Conservation (phyloP, 371 early-diverging fungal species). For the Zopfochytrium polystomum region DNA sequence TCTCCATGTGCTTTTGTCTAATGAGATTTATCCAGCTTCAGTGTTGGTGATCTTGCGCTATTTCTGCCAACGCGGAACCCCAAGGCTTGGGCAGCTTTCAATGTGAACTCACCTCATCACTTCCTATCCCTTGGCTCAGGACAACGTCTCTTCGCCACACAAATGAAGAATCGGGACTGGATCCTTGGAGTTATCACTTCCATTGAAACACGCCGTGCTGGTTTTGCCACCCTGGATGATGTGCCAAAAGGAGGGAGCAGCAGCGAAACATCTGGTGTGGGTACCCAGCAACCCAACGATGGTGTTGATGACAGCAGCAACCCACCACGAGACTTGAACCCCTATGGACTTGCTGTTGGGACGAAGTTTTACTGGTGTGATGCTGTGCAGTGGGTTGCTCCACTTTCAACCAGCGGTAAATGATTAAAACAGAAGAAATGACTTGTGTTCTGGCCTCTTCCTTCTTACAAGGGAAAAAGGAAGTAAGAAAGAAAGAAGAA, state of each 20-base stretch:
- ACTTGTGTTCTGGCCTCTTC: too few species aligned
- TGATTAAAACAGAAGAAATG: too few species aligned
- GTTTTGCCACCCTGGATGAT: background rate
- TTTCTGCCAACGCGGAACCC: conserved; percentile 74
- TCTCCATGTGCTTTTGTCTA: too few species aligned
- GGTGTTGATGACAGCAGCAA: background rate
- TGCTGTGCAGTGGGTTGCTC: conserved; percentile 34
- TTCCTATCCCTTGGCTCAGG: conserved; percentile 51
- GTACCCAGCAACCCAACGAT: too few species aligned
- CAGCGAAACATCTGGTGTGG: background rate
- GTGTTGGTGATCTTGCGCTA: conserved; percentile 66
- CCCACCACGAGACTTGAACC: conserved; percentile 50
- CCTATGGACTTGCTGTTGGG: conserved; percentile 62
- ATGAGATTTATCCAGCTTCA: too few species aligned
- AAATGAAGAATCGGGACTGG: conserved; percentile 57
- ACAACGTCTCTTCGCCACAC: conserved; percentile 31
- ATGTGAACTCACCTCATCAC: conserved; percentile 71
- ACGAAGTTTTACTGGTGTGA: conserved; percentile 60
- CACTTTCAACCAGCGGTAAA: too few species aligned
- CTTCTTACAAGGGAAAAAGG: too few species aligned
- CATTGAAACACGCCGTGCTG: conserved; percentile 54
- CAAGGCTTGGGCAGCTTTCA: conserved; percentile 75
- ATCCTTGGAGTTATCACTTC: conserved; percentile 64
- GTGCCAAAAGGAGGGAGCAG: background rate
- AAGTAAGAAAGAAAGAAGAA: too few species aligned